Evolutionary conservation across 768 basidiomycete species (phyloP), one percentile per base, ranked within the genome.

Genomic region (Boletellus sp.): DNA sequence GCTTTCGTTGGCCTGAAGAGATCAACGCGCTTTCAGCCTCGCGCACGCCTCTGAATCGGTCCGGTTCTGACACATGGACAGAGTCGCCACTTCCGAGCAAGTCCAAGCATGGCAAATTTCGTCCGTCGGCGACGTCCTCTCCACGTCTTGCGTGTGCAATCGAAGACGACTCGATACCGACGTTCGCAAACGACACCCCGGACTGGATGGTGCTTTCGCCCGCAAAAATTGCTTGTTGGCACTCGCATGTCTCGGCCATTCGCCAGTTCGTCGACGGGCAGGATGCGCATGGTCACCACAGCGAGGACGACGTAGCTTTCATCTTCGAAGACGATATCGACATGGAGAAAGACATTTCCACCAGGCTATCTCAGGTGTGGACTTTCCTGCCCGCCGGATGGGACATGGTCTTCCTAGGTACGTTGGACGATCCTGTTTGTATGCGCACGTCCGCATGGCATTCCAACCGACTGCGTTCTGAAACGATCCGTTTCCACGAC

Each of bases 311-410:
- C 10, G 70, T 77, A 2, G 71, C 74, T 0, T 49, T 89, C 9
- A 73, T 90, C n/a, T 70, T 89, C 7, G 88, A 90, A 65, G 89
- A 90, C 60, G 89, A 90, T 54, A 70, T 90, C 10, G 85, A 90
- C 60, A 83, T 89, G 79, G 88, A 90, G 67, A 70, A 64, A 26
- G 79, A 88, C 55, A 76, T 85, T 12, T 55, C 68, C 6, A 47
- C 59, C 15, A 75, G 78, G 23, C 60, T 79, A 38, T 50, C 54
- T 46, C 50, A 48, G 20, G 44, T 85, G 34, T 86, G 83, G 84
- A 45, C 53, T 4, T 61, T 63, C 9, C 62, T 90, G 24, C 87
- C 87, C 6, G 36, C 32, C 2, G 72, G 78, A 15, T 90, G 87
- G 87, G 87, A 89, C 55, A 76, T 89, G 20, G 76, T 90, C 16